These are phyloP conservation scores for Tricholoma hemisulphureum DNA, from an alignment of 768 basidiomycete genomes.

Conservation along the genomic window DNA sequence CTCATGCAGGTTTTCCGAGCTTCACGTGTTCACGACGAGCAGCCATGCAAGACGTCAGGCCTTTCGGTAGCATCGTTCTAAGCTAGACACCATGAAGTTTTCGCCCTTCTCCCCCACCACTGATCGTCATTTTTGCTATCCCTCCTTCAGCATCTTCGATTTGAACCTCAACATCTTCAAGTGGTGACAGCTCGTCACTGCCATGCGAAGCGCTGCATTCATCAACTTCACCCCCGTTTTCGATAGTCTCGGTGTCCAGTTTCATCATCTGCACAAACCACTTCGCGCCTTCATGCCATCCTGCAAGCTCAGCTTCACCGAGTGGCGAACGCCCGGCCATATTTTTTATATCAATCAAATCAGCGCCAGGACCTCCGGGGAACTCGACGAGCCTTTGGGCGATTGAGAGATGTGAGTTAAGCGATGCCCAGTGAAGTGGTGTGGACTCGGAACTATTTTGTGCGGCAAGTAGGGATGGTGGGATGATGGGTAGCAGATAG, in stretches of 20 bases:
- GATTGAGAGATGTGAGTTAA: conserved; percentile 73
- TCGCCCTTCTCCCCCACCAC: conserved; percentile 19
- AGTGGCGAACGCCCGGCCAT: conserved; percentile 71
- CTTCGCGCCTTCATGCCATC: conserved; percentile 81
- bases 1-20: no score
- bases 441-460: conserved; percentile 78
- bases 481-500: conserved; percentile 63
- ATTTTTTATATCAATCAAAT: conserved; percentile 77
- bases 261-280: conserved; percentile 84
- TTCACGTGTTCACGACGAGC: no score
- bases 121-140: conserved; percentile 62
- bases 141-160: conserved; percentile 71
- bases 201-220: conserved; percentile 8
- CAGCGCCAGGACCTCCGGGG: conserved; percentile 56
- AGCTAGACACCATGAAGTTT: background rate
- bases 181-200: conserved; percentile 26
- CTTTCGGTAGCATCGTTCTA: no score
- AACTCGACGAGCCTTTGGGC: conserved; percentile 59
- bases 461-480: conserved; percentile 52
- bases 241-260: conserved; percentile 49
- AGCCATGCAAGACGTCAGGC: no score
- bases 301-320: conserved; percentile 74
- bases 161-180: conserved; percentile 62
- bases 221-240: conserved; percentile 37
- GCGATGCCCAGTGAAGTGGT: conserved; percentile 87